Conservation (phyloP, 768 basidiomycete genomes). For the Tulasnella sp. region DNA sequence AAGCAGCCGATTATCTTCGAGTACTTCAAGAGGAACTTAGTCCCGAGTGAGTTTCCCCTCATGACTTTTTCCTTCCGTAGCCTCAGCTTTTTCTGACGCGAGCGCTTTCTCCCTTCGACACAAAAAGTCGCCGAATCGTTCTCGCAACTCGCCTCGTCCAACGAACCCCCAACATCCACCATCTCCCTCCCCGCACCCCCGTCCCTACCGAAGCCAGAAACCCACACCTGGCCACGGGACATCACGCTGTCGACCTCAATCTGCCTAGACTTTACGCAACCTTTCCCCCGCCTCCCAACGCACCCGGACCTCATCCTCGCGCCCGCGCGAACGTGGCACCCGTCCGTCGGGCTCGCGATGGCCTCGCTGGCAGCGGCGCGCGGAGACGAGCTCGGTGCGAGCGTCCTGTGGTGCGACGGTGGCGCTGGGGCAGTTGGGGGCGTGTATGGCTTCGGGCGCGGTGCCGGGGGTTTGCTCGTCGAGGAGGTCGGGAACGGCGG, state of each 20-base stretch:
- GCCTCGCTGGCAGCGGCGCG: slow-evolving; percentile 68
- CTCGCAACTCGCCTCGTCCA: slow-evolving; percentile 40
- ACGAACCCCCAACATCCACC: slow-evolving; percentile 22
- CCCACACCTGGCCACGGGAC: slow-evolving; percentile 27
- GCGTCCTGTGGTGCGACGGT: slow-evolving; percentile 14
- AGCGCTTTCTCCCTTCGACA: neutral
- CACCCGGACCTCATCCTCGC: slow-evolving; percentile 70
- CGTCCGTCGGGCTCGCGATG: slow-evolving; percentile 58
- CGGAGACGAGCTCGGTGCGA: slow-evolving; percentile 41
- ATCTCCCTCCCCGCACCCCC: slow-evolving; percentile 24
- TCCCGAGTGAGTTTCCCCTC: slow-evolving; percentile 51
- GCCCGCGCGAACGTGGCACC: slow-evolving; percentile 73
- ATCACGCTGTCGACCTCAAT: slow-evolving; percentile 60
- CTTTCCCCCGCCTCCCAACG: slow-evolving; percentile 42
- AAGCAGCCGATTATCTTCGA: slow-evolving; percentile 25
- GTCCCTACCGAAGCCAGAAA: slow-evolving; percentile 30
- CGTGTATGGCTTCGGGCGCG: slow-evolving; percentile 28
- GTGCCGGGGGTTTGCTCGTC: slow-evolving; percentile 31
- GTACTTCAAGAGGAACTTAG: slow-evolving; percentile 68
- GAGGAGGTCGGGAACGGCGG: slow-evolving; percentile 53
- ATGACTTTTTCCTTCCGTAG: slow-evolving; percentile 9
- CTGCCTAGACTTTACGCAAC: slow-evolving; percentile 66
- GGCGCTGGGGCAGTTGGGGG: slow-evolving; percentile 5
- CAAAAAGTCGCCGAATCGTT: slow-evolving; percentile 72
- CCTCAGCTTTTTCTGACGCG: neutral